A percentile compares a stretch with the other conserved stretches of the same genome.
Evolutionary conservation across 768 basidiomycete genomes (phyloP).

Genomic region (Scleroderma citrinum): DNA sequence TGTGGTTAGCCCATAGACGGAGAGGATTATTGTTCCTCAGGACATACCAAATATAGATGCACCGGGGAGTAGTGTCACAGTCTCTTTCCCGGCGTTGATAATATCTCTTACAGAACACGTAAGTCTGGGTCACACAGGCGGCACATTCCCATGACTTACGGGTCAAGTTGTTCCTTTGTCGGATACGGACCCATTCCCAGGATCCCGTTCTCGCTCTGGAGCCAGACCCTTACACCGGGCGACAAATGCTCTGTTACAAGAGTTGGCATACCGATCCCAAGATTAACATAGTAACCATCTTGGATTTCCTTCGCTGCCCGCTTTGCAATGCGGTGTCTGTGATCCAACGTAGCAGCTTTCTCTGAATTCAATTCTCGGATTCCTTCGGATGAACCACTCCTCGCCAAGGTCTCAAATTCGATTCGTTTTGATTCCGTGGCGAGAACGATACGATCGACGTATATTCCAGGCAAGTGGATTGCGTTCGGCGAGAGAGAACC

Average conservation of each 20-base stretch:
- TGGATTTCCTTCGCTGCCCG: conserved; percentile 87
- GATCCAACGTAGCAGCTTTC: conserved; percentile 46
- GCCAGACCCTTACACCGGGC: conserved; percentile 73
- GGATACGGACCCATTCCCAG: conserved; percentile 91
- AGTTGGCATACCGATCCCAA: conserved; percentile 90
- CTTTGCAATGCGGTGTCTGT: conserved; percentile 71
- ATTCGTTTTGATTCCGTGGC: conserved; percentile 74
- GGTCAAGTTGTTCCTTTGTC: conserved; percentile 69
- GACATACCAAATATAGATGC: conserved; percentile 81
- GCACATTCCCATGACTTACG: conserved; percentile 43
- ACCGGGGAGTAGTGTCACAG: conserved; percentile 86
- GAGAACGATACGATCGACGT: conserved; percentile 82
- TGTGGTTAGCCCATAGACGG: neutral
- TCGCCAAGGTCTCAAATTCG: conserved; percentile 67
- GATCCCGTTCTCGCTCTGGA: conserved; percentile 90
- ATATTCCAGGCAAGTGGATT: conserved; percentile 80
- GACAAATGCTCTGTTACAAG: conserved; percentile 77
- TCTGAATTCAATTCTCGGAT: conserved; percentile 36
- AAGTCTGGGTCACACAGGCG: conserved; percentile 1
- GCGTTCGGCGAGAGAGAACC: conserved; percentile 77
- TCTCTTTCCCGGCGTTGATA: conserved; percentile 94
- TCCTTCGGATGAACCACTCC: conserved; percentile 35
- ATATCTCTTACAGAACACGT: conserved; percentile 48
- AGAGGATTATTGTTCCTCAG: neutral
- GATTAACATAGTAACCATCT: conserved; percentile 83